A percentile compares a stretch with the other conserved stretches of the same genome.
Evolutionary conservation across 164 flowering plant genomes (phyloP).

Genomic region (Kingdonia uniflora): DNA sequence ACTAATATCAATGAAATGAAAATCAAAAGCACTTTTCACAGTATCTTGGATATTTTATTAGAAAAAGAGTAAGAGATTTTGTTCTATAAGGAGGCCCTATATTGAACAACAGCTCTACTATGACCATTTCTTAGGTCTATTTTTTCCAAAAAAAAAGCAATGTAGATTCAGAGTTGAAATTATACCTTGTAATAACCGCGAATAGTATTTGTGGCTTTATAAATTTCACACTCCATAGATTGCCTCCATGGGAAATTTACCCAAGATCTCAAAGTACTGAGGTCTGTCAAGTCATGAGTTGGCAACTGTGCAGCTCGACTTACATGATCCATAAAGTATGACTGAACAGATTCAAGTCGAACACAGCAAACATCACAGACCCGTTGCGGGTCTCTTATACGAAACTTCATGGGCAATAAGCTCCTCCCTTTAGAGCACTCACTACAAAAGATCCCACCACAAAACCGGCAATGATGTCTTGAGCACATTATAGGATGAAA

Average conservation of each 20-base stretch:
- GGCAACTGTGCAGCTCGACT: conserved; percentile 91
- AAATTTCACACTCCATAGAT: conserved; percentile 92
- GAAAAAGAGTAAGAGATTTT: too few relatives aligned
- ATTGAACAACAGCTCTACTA: too few relatives aligned
- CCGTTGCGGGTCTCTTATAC: conserved; percentile 57
- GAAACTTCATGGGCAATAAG: conserved; percentile 70
- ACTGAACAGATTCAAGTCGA: conserved; percentile 74
- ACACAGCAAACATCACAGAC: conserved; percentile 95
- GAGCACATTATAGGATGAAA: conserved; percentile 96
- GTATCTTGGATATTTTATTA: too few relatives aligned
- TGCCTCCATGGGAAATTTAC: conserved; percentile 94
- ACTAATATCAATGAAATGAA: too few relatives aligned
- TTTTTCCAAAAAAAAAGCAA: too few relatives aligned
- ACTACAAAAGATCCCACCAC: conserved; percentile 90
- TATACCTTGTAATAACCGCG: conserved; percentile 60
- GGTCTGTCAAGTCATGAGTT: conserved; percentile 88
- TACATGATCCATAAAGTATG: conserved; percentile 79
- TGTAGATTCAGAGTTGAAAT: neutral
- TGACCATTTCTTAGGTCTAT: too few relatives aligned
- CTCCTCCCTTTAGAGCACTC: conserved; percentile 86
- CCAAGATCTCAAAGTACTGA: conserved; percentile 96
- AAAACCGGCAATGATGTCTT: conserved; percentile 86
- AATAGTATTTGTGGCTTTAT: conserved; percentile 85
- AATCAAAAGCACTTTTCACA: too few relatives aligned
- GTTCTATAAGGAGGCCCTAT: too few relatives aligned